Conservation (phyloP, 345 rosid genomes). For the thale cress (Arabidopsis thaliana) region TAIR10.1 NC_003070.9:23071001-23071500, state of each 20-base stretch:
- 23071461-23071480: background rate
- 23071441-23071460: conserved; percentile 1
- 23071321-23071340: no score
- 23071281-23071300: no score
- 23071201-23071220: background rate
- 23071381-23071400: background rate
- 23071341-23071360: no score
- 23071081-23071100: conserved; percentile 22
- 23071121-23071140: background rate
- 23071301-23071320: no score
- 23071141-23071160: background rate
- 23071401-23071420: conserved; percentile 4
- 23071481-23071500: no score
- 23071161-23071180: background rate
- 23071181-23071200: background rate
- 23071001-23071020: conserved; percentile 41
- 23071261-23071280: no score
- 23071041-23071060: conserved; percentile 44
- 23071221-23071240: background rate
- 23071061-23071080: conserved; percentile 30
- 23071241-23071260: no score
- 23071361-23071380: background rate
- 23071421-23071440: background rate
- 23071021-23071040: conserved; percentile 44
- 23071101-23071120: conserved; percentile 25